phyloP scores from a whole-genome alignment of 169 alveolate genomes.

The Plasmodium relictum region DNA sequence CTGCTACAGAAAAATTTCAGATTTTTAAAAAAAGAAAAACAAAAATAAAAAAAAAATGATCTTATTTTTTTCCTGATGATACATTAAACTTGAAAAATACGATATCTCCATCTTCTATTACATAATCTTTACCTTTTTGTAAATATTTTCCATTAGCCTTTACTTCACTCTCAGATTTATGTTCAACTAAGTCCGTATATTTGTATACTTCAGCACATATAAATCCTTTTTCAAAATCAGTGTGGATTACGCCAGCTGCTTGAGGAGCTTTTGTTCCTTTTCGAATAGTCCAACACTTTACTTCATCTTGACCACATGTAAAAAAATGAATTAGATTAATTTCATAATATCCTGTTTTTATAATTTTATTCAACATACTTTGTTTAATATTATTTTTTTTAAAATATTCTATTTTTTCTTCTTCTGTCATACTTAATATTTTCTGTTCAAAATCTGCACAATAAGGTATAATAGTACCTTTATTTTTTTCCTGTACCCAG shows the following conservation, averaged over 20 bases:
- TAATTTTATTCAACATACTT: conserved; percentile 95
- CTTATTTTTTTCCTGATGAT: conserved; percentile 92
- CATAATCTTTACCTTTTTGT: conserved; percentile 96
- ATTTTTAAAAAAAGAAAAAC: too few species aligned
- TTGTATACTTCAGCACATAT: conserved; percentile 98
- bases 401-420: conserved; percentile 85
- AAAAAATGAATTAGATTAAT: conserved; percentile 96
- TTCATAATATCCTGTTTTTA: conserved; percentile 97
- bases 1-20: too few species aligned
- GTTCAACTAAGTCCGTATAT: conserved; percentile 91
- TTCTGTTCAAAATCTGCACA: conserved; percentile 97
- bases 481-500: conserved; percentile 98
- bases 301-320: conserved; percentile 99
- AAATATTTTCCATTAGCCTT: conserved; percentile 95
- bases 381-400: conserved; percentile 87
- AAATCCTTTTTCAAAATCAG: conserved; percentile 99
- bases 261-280: conserved; percentile 96
- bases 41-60: neutral
- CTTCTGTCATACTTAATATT: conserved; percentile 92
- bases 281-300: conserved; percentile 98
- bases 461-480: conserved; percentile 98
- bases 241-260: conserved; percentile 97
- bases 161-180: conserved; percentile 90
- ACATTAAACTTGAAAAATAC: conserved; percentile 98
- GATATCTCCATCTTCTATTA: conserved; percentile 98